Percentiles rank a stretch among this genome's conserved stretches.
phyloP scores from a whole-genome alignment of 1,139 yeast species.

The Sugiyamaella japonica region DNA sequence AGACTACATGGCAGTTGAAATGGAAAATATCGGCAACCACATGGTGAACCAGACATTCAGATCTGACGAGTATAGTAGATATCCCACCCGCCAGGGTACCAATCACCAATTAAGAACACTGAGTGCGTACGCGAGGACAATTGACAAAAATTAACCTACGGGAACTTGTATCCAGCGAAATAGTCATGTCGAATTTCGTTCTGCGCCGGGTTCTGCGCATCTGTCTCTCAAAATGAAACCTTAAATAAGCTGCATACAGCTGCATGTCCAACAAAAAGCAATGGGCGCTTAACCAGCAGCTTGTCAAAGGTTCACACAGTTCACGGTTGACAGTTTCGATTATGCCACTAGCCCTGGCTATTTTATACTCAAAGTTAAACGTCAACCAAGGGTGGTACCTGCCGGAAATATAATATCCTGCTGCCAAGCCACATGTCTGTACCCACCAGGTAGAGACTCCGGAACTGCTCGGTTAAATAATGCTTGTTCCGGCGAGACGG shows the following conservation, averaged over 20 bases:
- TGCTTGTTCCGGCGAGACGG: neutral
- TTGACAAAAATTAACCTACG: too few species aligned
- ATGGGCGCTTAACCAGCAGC: too few species aligned
- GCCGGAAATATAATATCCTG: neutral
- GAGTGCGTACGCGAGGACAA: too few species aligned
- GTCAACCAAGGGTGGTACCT: neutral
- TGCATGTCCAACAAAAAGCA: neutral
- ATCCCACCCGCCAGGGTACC: too few species aligned
- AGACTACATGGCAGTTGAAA: too few species aligned
- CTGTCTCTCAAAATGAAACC: neutral
- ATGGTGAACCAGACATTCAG: too few species aligned
- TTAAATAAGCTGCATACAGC: neutral
- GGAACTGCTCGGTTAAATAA: neutral
- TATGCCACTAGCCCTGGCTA: neutral
- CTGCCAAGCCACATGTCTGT: neutral
- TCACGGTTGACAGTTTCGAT: neutral
- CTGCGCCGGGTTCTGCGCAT: neutral
- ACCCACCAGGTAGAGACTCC: neutral
- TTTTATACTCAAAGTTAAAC: neutral
- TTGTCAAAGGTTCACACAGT: too few species aligned
- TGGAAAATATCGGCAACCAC: too few species aligned
- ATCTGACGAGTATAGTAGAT: too few species aligned
- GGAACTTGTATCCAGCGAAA: too few species aligned
- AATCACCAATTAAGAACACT: too few species aligned
- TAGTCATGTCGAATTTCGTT: too few species aligned